Base-by-base conservation (phyloP, 1,284 basidiomycete species). In the Cryptococcus sp. region DNA sequence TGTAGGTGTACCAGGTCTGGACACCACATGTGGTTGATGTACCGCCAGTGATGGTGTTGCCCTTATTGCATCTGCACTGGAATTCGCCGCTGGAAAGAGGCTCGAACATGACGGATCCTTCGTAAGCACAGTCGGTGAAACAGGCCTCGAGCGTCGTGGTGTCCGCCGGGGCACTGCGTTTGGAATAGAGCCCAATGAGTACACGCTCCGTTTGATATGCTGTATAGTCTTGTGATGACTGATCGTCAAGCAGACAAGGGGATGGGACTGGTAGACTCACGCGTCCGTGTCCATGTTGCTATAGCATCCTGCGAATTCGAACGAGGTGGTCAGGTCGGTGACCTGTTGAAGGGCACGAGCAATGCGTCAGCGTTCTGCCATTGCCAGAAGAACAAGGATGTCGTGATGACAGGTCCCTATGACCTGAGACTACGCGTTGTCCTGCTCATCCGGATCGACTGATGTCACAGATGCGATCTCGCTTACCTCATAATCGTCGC, bases 71-170 rank as follows among this genome's bases (percentile, higher is more conserved):
- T 57, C 56, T 38, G 39, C 56, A 57, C 7, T 25, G 45, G 40
- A 57, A 57, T 0, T 52, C 42, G 42, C 41, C 31, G 7, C 31
- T 40, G 8, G 4, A 5, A 4, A 23, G 16, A 10, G 56, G 56
- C 13, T 47, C 15, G 45, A 53, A 13, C 56, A 57, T 57, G 17
- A 39, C 56, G 13, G 56, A 57, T 25, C 56, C 56, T 42, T 57
- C 50, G 5, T n/a, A 17, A 6, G 39, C 50, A 25, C 56, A 57
- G n/a, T 38, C 45, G 8, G 42, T 25, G 50, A 57, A 51, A 41
- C 56, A 57, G 6, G n/a, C n/a, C 44, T 53, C 45, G 25, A 57
- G 25, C 3, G 47, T 22, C 20, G 8, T 35, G 6, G 23, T n/a
- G 27, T 57, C n/a, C 4, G 31, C 7, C 2, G 53, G 53, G 8